phyloP scores from a whole-genome alignment of 2,329 filamentous ascomycete species.

The Trichoderma koningiopsis region DNA sequence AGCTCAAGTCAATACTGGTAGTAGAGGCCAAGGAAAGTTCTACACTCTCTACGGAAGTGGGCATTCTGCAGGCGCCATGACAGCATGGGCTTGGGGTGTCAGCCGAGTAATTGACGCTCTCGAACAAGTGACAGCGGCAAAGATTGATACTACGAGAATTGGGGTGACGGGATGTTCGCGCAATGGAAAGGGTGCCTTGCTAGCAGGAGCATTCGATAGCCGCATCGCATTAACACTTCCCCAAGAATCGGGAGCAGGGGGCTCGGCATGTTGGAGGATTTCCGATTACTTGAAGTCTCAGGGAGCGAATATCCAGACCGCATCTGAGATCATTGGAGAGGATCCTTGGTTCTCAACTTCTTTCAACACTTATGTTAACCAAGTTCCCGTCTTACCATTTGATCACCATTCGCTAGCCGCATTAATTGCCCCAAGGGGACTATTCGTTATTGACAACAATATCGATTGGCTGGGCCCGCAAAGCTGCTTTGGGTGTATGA shows the following conservation, averaged over 20 bases:
- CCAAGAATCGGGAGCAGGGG: conserved; percentile 14
- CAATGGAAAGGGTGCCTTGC: conserved; percentile 13
- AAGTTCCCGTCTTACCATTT: conserved; percentile 5
- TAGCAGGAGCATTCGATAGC: conserved; percentile 11
- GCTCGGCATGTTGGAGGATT: conserved; percentile 13
- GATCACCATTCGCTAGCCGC: conserved; percentile 4
- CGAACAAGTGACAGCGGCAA: neutral
- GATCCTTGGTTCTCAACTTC: conserved; percentile 8
- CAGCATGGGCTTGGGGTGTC: conserved; percentile 19
- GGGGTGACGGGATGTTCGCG: conserved; percentile 13
- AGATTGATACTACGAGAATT: conserved; percentile 9
- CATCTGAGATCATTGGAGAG: conserved; percentile 14
- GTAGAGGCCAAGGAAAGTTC: conserved; percentile 16
- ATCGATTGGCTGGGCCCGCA: conserved; percentile 19
- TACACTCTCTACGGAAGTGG: neutral
- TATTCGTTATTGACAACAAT: conserved; percentile 7
- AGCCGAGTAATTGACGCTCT: conserved; percentile 21
- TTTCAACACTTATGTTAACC: conserved; percentile 18
- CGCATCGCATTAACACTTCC: conserved; percentile 8
- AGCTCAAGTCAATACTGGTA: conserved; percentile 10
- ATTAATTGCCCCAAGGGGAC: neutral
- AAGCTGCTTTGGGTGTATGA: conserved; percentile 19
- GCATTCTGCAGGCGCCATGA: conserved; percentile 7
- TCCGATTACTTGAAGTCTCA: conserved; percentile 6
- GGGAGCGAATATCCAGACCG: conserved; percentile 17